Evolutionary conservation across 768 basidiomycete species (phyloP).

Genomic region (Russula sp.): DNA sequence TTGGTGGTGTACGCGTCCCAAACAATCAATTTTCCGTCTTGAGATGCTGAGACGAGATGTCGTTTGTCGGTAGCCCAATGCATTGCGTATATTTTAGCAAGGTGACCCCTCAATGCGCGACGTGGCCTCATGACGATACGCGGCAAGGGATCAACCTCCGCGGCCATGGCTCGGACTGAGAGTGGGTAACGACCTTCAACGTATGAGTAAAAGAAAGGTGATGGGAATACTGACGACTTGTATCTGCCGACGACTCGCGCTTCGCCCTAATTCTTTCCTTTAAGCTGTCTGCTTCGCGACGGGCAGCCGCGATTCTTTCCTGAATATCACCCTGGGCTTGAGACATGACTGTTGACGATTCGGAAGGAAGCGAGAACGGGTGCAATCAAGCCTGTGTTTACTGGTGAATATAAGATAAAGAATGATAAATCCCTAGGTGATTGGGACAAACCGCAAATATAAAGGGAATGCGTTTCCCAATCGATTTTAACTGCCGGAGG

Average conservation of each 20-base stretch:
- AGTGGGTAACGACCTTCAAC: conserved; percentile 19
- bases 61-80: conserved; percentile 98
- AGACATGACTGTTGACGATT: conserved; percentile 47
- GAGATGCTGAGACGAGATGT: conserved; percentile 98
- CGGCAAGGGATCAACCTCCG: conserved; percentile 91
- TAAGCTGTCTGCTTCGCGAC: conserved; percentile 92
- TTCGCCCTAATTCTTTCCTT: conserved; percentile 99
- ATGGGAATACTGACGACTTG: conserved; percentile 62
- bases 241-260: conserved; percentile 96
- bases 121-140: conserved; percentile 96
- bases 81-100: conserved; percentile 99
- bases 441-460: not conserved
- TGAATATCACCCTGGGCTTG: conserved; percentile 81
- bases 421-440: conserved; percentile 1
- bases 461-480: conserved; percentile 10
- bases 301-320: conserved; percentile 91
- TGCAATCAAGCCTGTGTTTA: conserved; percentile 1
- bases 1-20: conserved; percentile 99
- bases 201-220: conserved; percentile 7
- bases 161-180: conserved; percentile 95
- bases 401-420: not conserved
- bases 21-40: conserved; percentile 98
- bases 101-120: conserved; percentile 91
- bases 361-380: not conserved
- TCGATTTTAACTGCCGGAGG: conserved; percentile 7